These are phyloP conservation scores for Wilhelminamyces savonicus DNA, from an alignment of 805 yeast genomes.

Conservation along the genomic window DNA sequence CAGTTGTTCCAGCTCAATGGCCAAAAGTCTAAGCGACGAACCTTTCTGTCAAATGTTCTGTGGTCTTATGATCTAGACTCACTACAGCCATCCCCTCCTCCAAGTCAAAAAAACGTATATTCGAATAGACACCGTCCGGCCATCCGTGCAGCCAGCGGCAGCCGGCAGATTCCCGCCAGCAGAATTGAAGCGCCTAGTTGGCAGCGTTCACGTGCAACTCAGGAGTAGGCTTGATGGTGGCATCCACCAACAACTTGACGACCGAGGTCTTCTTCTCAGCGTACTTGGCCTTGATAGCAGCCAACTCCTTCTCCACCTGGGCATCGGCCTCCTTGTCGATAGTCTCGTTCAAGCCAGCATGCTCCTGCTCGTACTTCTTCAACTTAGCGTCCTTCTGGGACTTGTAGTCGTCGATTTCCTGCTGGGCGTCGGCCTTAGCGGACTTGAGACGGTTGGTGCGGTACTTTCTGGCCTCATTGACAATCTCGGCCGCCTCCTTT, in stretches of 20 bases:
- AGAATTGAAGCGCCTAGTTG: too few relatives aligned
- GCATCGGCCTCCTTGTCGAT: conserved; percentile 76
- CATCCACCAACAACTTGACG: conserved; percentile 68
- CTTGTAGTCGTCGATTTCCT: conserved; percentile 84
- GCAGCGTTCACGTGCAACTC: conserved; percentile 77
- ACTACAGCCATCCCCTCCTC: too few relatives aligned
- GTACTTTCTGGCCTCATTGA: conserved; percentile 82
- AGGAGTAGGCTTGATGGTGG: conserved; percentile 75
- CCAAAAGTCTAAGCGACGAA: too few relatives aligned
- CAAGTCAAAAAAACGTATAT: too few relatives aligned
- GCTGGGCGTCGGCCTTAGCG: conserved; percentile 88
- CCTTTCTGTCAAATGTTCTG: too few relatives aligned
- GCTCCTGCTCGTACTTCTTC: conserved; percentile 62
- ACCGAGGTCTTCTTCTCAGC: conserved; percentile 59
- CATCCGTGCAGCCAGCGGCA: too few relatives aligned
- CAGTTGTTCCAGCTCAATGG: too few relatives aligned
- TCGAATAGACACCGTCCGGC: too few relatives aligned
- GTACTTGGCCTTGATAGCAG: conserved; percentile 60
- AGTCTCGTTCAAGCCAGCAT: conserved; percentile 67
- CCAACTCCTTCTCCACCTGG: conserved; percentile 64
- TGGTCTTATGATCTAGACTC: too few relatives aligned
- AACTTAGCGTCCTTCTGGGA: conserved; percentile 77
- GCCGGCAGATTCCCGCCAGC: too few relatives aligned
- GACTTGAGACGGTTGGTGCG: conserved; percentile 87
- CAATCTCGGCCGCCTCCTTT: conserved; percentile 95